Evolutionary conservation across 164 flowering plant genomes (phyloP).

Genomic region (Saururus chinensis): DNA sequence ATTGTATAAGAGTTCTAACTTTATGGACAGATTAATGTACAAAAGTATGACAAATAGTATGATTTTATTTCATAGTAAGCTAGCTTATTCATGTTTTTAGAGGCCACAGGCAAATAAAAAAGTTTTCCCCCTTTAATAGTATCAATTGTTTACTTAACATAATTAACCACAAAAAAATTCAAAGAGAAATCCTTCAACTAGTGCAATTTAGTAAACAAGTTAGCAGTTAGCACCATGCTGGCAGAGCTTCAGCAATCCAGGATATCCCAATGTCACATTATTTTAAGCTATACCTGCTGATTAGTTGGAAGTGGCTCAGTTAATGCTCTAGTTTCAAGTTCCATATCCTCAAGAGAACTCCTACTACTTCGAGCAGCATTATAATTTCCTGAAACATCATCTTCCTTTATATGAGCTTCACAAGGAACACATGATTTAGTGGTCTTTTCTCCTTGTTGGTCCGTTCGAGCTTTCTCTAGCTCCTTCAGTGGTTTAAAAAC

Average conservation of each 20-base stretch:
- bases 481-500: constrained; percentile 70
- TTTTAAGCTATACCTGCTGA: constrained; percentile 56
- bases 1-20: no score
- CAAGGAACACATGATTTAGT: constrained; percentile 3
- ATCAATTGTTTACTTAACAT: no score
- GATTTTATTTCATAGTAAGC: no score
- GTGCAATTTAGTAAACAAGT: not conserved
- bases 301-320: constrained; percentile 97
- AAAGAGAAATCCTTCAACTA: no score
- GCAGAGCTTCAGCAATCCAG: not conserved
- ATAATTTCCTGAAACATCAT: constrained; percentile 13
- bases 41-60: no score
- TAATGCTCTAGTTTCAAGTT: constrained; percentile 80
- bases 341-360: constrained; percentile 78
- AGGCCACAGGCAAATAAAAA: no score
- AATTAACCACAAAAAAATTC: no score
- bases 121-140: no score
- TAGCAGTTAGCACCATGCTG: not conserved
- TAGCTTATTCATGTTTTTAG: no score
- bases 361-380: constrained; percentile 25
- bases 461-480: constrained; percentile 60
- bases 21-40: no score
- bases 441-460: constrained; percentile 20
- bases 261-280: not conserved
- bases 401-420: constrained; percentile 2